A percentile compares a stretch with the other conserved stretches of the same genome.
phyloP scores from a whole-genome alignment of 441 rosid genomes.

The Erodium trifolium region DNA sequence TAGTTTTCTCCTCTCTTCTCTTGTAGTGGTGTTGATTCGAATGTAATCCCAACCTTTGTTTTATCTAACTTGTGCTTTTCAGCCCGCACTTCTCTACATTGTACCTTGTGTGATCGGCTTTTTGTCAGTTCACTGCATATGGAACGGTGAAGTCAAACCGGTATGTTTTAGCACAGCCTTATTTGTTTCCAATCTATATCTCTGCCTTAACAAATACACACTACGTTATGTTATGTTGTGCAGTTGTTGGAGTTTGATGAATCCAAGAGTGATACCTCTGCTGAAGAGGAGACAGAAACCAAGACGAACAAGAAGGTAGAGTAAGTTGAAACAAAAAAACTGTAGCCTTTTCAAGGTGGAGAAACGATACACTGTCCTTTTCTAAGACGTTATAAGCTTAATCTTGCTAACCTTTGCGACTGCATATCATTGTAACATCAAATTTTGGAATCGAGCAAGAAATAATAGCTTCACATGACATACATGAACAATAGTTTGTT shows the following conservation, averaged over 20 bases:
- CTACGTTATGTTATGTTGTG: constrained; percentile 14
- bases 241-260: constrained; percentile 96
- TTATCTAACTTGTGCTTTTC: constrained; percentile 17
- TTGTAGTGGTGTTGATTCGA: neutral
- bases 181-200: neutral
- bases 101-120: constrained; percentile 88
- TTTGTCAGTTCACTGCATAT: constrained; percentile 75
- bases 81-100: constrained; percentile 94
- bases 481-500: too few relatives aligned
- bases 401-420: neutral
- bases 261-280: constrained; percentile 34
- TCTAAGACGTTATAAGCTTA: neutral
- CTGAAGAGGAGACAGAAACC: constrained; percentile 36
- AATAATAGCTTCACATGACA: neutral
- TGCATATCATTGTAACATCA: neutral
- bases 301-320: constrained; percentile 43
- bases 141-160: constrained; percentile 87
- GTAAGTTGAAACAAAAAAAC: constrained; percentile 17
- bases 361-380: neutral
- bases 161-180: constrained; percentile 31
- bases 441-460: neutral
- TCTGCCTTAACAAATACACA: neutral
- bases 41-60: neutral
- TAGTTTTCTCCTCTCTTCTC: neutral
- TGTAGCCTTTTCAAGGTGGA: neutral